Evolutionary conservation across 768 basidiomycete genomes (phyloP), one percentile per base, ranked within the genome.

Genomic region (Candolleomyces efflorescens): DNA sequence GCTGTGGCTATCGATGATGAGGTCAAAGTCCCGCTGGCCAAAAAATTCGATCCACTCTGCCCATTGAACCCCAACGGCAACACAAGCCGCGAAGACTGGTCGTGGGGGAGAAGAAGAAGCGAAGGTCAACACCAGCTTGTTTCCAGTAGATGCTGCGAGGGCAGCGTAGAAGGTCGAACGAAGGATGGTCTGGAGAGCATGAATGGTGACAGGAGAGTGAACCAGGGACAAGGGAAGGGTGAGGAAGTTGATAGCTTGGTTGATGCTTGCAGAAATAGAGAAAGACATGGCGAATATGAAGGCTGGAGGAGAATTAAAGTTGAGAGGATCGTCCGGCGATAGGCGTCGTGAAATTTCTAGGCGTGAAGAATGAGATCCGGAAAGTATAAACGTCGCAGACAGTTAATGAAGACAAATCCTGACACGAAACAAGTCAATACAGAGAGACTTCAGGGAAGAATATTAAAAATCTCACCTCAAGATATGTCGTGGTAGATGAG

Each of bases 21-120:
- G 66, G 32, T 73, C 70, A 38, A 77, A 73, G n/a, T 69, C 66
- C 13, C 67, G 63, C 23, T 67, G 64, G 13, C 73, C 73, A 23
- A 78, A 63, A 32, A 68, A 64, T 2, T 59, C 50, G 59, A 76
- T 72, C 75, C 74, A 78, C 23, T 71, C 70, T 2, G 64, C 59
- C 75, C 75, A 77, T 3, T 58, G 55, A 12, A 78, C 52, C 18
- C 66, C 63, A 18, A 69, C 62, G 32, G 69, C 72, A 27, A 72
- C 62, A 60, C 73, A 76, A 0, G 74, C 72, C 2, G 69, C 69
- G 38, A 68, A 61, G 27, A 78, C 62, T n/a, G 72, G 67, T 22
- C 68, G 68, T n/a, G 75, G 72, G 20, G 75, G 74, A 45, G 61
- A 54, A 10, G 54, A 44, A n/a, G 67, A 56, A 5, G 69, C 69